Percentiles rank a stretch among this genome's conserved stretches.
Evolutionary conservation across 2,329 filamentous ascomycete species (phyloP).

Genomic region (Dactylellina haptotyla): DNA sequence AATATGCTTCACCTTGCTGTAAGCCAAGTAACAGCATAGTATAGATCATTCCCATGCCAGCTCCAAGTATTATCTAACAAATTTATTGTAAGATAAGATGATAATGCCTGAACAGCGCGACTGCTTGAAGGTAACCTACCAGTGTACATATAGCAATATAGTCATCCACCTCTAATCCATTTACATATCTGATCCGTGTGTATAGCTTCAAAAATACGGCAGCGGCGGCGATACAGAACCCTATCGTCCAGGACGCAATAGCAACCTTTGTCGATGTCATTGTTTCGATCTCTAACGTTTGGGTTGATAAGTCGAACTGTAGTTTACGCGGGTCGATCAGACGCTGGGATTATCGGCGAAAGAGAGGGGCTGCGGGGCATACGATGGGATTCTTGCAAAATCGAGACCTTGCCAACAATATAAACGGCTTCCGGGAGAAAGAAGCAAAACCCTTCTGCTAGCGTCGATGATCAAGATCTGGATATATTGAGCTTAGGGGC

Average conservation of each 20-base stretch:
- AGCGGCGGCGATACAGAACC: slow-evolving; percentile 10
- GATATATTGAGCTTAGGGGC: background rate
- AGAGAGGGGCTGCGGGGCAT: background rate
- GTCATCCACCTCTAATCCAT: slow-evolving; percentile 39
- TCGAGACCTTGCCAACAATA: background rate
- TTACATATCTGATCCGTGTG: slow-evolving; percentile 40
- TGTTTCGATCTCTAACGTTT: background rate
- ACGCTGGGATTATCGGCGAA: background rate
- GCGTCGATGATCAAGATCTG: background rate
- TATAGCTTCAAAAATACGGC: slow-evolving; percentile 35
- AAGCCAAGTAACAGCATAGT: slow-evolving; percentile 42
- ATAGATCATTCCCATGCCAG: slow-evolving; percentile 46
- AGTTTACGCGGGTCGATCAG: background rate
- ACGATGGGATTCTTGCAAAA: background rate
- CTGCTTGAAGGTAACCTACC: background rate
- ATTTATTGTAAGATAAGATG: background rate
- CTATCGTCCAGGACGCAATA: slow-evolving; percentile 34
- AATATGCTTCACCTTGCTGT: slow-evolving; percentile 25
- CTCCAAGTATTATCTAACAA: slow-evolving; percentile 16
- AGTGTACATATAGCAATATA: slow-evolving; percentile 32
- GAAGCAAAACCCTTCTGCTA: background rate
- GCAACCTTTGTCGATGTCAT: slow-evolving; percentile 39
- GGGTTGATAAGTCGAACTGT: background rate
- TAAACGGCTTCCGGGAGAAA: background rate
- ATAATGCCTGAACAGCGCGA: background rate